A percentile compares a stretch with the other conserved stretches of the same genome.
Evolutionary conservation across 1,284 basidiomycete genomes (phyloP).

Genomic region (Microbotryum intermedium): DNA sequence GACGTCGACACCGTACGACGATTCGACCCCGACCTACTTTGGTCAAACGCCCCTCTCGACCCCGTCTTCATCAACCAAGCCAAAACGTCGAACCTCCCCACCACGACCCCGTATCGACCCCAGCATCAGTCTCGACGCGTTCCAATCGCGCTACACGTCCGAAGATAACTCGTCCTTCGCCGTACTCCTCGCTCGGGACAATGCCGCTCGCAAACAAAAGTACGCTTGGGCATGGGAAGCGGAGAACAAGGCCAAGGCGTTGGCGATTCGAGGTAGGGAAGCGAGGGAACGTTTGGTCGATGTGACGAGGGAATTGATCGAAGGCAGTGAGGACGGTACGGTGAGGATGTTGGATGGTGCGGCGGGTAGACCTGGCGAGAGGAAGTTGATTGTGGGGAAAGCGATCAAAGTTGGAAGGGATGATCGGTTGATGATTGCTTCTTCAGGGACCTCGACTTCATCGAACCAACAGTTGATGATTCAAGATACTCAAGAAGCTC

Average conservation of each 20-base stretch:
- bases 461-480: slow-evolving; percentile 28
- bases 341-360: slow-evolving; percentile 40
- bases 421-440: slow-evolving; percentile 20
- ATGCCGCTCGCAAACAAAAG: slow-evolving; percentile 61
- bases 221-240: slow-evolving; percentile 88
- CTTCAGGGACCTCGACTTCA: background rate
- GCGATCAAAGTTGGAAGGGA: slow-evolving; percentile 12
- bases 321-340: slow-evolving; percentile 23
- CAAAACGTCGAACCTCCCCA: background rate
- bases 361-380: slow-evolving; percentile 35
- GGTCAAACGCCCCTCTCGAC: slow-evolving; percentile 12
- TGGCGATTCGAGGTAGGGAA: slow-evolving; percentile 17
- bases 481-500: slow-evolving; percentile 42
- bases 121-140: slow-evolving; percentile 62
- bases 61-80: background rate
- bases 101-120: slow-evolving; percentile 9
- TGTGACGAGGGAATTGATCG: slow-evolving; percentile 29
- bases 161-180: slow-evolving; percentile 94
- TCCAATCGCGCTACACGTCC: slow-evolving; percentile 83
- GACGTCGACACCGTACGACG: slow-evolving; percentile 40
- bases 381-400: slow-evolving; percentile 38
- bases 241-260: slow-evolving; percentile 59
- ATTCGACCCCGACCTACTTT: slow-evolving; percentile 18
- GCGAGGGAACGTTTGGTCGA: slow-evolving; percentile 33
- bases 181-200: slow-evolving; percentile 79